These are phyloP conservation scores for Trypanosoma scelopori DNA, from an alignment of 208 protist species.

Conservation along the genomic window DNA sequence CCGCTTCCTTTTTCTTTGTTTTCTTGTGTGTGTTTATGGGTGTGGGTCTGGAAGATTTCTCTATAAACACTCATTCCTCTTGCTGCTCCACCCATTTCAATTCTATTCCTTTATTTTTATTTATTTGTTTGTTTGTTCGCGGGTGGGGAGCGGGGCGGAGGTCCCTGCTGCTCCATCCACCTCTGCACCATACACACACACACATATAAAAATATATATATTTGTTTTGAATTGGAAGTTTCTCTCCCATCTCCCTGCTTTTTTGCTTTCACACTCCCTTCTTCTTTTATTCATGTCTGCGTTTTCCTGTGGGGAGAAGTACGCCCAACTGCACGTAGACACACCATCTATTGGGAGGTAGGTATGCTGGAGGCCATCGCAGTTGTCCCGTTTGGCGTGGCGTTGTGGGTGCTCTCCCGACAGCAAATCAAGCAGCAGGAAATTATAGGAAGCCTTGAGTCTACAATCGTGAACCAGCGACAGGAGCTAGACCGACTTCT, in stretches of 20 bases:
- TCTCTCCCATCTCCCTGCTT: conserved; percentile 11
- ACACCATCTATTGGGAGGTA: background rate
- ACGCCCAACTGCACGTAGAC: background rate
- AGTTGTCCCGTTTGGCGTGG: conserved; percentile 54
- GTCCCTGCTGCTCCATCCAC: no score
- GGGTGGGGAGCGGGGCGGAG: no score
- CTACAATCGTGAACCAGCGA: conserved; percentile 55
- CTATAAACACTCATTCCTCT: no score
- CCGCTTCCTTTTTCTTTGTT: background rate
- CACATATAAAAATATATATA: conserved; percentile 14
- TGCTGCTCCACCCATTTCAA: no score
- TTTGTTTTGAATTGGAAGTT: conserved; percentile 9
- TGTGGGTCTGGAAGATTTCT: no score
- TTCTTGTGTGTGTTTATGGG: background rate
- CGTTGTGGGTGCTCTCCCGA: conserved; percentile 49
- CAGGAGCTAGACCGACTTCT: conserved; percentile 52
- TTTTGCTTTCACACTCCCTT: conserved; percentile 2
- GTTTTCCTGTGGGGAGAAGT: no score
- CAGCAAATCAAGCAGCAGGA: conserved; percentile 56
- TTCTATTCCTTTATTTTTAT: background rate
- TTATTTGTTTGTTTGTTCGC: no score
- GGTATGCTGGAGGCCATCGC: conserved; percentile 37
- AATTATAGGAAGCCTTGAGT: conserved; percentile 62
- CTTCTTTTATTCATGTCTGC: no score
- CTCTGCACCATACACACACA: no score